phyloP scores from a whole-genome alignment of 495 filamentous ascomycete genomes.

The Daldinia caldariorum region DNA sequence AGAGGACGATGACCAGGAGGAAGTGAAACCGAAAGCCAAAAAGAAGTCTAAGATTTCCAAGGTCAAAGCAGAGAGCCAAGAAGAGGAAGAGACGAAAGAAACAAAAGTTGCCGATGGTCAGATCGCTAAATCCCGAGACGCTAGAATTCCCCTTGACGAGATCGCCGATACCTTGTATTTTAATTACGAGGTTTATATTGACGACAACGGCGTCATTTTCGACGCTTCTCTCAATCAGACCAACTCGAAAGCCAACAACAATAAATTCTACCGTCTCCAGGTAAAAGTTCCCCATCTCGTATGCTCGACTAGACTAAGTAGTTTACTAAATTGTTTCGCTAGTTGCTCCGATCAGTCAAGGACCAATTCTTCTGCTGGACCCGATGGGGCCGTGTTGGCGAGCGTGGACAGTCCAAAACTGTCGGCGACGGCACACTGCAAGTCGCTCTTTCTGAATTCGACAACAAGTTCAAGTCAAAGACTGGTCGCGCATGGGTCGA shows the following conservation, averaged over 20 bases:
- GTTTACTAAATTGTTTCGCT: conserved; percentile 27
- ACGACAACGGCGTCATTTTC: conserved; percentile 68
- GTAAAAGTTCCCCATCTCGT: conserved; percentile 31
- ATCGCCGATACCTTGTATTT: conserved; percentile 40
- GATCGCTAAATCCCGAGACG: conserved; percentile 55
- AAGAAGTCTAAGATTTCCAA: conserved; percentile 6
- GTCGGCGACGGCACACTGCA: conserved; percentile 55
- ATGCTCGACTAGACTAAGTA: conserved; percentile 15
- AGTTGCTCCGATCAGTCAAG: conserved; percentile 50
- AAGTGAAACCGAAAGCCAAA: conserved; percentile 11
- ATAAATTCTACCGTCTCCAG: conserved; percentile 79
- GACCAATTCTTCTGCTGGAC: conserved; percentile 67
- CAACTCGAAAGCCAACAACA: conserved; percentile 68
- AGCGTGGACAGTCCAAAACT: conserved; percentile 67
- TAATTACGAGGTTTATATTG: conserved; percentile 69
- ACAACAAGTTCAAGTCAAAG: conserved; percentile 83
- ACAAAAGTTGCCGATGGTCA: conserved; percentile 53
- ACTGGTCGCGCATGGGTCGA: conserved; percentile 74
- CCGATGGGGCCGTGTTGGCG: conserved; percentile 83
- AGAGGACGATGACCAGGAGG: conserved; percentile 26
- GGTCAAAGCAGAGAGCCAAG: not conserved
- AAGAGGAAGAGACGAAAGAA: conserved; percentile 21
- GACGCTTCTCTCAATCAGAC: conserved; percentile 71
- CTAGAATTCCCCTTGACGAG: conserved; percentile 61
- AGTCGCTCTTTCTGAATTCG: conserved; percentile 64